Base-by-base conservation (phyloP, 805 yeast species). In the Candida coleopterorum region DNA sequence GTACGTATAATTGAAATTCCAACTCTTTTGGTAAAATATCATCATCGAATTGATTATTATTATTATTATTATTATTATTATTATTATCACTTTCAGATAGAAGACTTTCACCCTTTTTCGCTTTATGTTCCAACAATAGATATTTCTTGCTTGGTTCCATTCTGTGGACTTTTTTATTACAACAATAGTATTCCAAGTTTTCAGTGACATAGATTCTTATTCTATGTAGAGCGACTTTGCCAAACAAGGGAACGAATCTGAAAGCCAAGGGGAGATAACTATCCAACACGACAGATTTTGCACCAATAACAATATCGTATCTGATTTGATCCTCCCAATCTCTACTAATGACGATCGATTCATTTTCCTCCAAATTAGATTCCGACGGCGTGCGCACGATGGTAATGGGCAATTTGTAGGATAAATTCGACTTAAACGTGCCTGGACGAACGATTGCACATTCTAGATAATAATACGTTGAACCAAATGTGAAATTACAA, bases 311-410 rank as follows among this genome's bases (percentile, higher is more conserved):
- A 29, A 93, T 87, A 52, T 93, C 97, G 54, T 93, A 93, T 47
- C 81, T 80, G 22, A 93, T 60, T 54, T 85, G 86, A 54, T 85
- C 88, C 56, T 90, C 97, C 98, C 98, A 93, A 46, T 85, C 90
- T 41, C 95, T 72, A 18, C 82, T 72, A 25, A 93, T 87, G 4
- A 87, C 85, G 37, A 93, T 90, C 0, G 98, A 97, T 54, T 93
- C 98, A 44, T 83, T 80, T 52, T 85, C 90, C 55, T 93, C 97
- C 17, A 82, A 72, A 27, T 87, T 84, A 25, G 75, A 75, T 39
- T 84, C 88, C 1, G 85, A 70, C 9, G 89, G 89, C 0, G 88
- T 72, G 44, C 98, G 68, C 4, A 93, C 75, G 12, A 93, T 63
- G 1, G 65, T 68, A 2, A 93, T 70, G 1, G 85, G 85, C 25